Percentiles rank a stretch among this genome's conserved stretches.
Conservation (phyloP, 352 stramenopile genomes). For the Globisporangium nodosum region DNA sequence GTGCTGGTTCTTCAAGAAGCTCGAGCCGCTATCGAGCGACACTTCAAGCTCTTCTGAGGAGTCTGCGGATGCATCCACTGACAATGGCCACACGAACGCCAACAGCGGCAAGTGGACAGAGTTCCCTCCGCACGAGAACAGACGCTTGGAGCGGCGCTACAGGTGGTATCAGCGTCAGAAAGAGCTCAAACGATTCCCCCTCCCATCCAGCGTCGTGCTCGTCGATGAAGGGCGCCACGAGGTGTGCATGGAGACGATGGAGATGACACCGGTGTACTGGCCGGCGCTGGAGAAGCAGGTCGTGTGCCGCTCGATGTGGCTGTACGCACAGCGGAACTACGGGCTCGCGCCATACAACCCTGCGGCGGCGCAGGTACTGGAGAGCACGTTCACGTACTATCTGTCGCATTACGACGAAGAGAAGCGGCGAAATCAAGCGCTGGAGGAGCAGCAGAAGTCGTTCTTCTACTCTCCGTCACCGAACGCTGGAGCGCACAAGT, state of each 20-base stretch:
- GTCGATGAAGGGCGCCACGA: constrained; percentile 82
- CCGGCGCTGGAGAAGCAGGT: constrained; percentile 54
- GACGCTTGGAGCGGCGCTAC: constrained; percentile 61
- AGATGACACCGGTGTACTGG: constrained; percentile 82
- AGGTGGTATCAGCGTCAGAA: constrained; percentile 63
- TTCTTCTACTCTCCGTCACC: constrained; percentile 37
- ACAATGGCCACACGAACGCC: constrained; percentile 1
- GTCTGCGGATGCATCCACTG: background rate
- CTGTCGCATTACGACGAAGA: constrained; percentile 61
- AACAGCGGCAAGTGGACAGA: constrained; percentile 60
- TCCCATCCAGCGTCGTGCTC: constrained; percentile 52
- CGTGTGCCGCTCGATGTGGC: constrained; percentile 68
- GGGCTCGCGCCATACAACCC: constrained; percentile 72
- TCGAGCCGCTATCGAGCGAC: constrained; percentile 13
- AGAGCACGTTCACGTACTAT: constrained; percentile 73
- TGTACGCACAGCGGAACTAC: constrained; percentile 81
- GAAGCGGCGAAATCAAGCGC: constrained; percentile 43
- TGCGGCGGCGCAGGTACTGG: constrained; percentile 36
- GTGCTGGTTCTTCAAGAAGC: constrained; percentile 82
- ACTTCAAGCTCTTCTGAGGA: background rate
- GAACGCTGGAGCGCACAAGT: constrained; percentile 26
- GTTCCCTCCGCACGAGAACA: constrained; percentile 67
- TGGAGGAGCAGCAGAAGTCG: constrained; percentile 36
- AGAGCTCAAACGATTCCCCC: constrained; percentile 23
- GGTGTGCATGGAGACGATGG: constrained; percentile 71